These are phyloP conservation scores for Claviceps sp. DNA, from an alignment of 2,329 filamentous ascomycete genomes.

Conservation along the genomic window DNA sequence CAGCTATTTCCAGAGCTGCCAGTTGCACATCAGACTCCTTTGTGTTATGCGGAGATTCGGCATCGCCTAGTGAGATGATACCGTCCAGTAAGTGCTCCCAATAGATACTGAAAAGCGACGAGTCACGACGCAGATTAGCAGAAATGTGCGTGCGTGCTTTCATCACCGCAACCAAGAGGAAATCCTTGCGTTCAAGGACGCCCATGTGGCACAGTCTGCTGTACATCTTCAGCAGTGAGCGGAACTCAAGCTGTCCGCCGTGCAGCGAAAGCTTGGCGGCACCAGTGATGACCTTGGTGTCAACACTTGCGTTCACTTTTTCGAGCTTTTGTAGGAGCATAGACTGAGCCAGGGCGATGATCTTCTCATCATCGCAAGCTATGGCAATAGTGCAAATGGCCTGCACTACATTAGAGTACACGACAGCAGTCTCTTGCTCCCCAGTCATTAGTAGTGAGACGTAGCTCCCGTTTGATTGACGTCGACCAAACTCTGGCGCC, in stretches of 20 bases:
- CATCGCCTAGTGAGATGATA: conserved; percentile 82
- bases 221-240: conserved; percentile 74
- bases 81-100: conserved; percentile 71
- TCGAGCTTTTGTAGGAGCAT: conserved; percentile 95
- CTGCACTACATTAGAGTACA: conserved; percentile 84
- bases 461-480: conserved; percentile 56
- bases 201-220: conserved; percentile 61
- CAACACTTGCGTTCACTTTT: conserved; percentile 67
- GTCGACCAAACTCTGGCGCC: conserved; percentile 35
- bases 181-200: conserved; percentile 51
- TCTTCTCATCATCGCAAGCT: conserved; percentile 74
- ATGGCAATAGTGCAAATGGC: conserved; percentile 84
- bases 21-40: conserved; percentile 69
- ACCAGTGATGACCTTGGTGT: conserved; percentile 75
- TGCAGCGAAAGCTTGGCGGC: conserved; percentile 64
- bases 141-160: conserved; percentile 73
- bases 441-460: conserved; percentile 64
- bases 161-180: conserved; percentile 59
- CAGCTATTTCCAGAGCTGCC: conserved; percentile 74
- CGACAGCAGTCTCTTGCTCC: conserved; percentile 64
- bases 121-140: conserved; percentile 50
- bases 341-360: conserved; percentile 81
- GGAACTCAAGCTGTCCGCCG: conserved; percentile 71
- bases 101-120: conserved; percentile 71
- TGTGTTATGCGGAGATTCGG: conserved; percentile 58